A percentile compares a stretch with the other conserved stretches of the same genome.
These are phyloP conservation scores for Debaryomyces singareniensis DNA, from an alignment of 1,139 yeast species.

Conservation along the genomic window DNA sequence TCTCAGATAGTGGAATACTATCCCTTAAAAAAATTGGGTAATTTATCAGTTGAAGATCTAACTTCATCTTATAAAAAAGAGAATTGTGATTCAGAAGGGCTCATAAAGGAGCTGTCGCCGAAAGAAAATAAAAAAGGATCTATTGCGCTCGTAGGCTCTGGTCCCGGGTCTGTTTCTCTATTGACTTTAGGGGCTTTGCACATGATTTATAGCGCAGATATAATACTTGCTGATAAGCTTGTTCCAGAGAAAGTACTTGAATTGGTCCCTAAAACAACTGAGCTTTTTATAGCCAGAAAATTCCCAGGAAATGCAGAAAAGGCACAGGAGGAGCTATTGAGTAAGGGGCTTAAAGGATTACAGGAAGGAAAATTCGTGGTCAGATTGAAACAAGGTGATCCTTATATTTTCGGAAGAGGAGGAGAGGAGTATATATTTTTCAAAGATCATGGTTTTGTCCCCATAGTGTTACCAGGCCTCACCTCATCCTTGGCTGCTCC, in stretches of 20 bases:
- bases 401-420: conserved; percentile 94
- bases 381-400: conserved; percentile 93
- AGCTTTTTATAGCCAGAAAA: conserved; percentile 80
- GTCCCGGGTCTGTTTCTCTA: conserved; percentile 85
- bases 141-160: conserved; percentile 83
- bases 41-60: conserved; percentile 52
- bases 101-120: conserved; percentile 5
- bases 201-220: conserved; percentile 76
- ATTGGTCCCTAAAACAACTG: conserved; percentile 66
- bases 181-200: conserved; percentile 81
- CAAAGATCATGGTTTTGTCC: conserved; percentile 57
- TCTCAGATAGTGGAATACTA: conserved; percentile 88
- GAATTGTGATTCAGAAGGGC: conserved; percentile 2
- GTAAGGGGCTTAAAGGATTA: conserved; percentile 61
- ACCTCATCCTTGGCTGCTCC: conserved; percentile 92
- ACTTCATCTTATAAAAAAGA: conserved; percentile 27
- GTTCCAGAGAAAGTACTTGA: conserved; percentile 87
- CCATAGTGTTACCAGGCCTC: conserved; percentile 78
- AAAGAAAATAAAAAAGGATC: conserved; percentile 35
- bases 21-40: conserved; percentile 62
- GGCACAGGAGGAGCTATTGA: conserved; percentile 81
- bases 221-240: conserved; percentile 82
- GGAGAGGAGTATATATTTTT: conserved; percentile 85
- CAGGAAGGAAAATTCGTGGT: conserved; percentile 70
- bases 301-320: conserved; percentile 96